Evolutionary conservation across 2,329 filamentous ascomycete species (phyloP).

Genomic region (Colletotrichum sp.): DNA sequence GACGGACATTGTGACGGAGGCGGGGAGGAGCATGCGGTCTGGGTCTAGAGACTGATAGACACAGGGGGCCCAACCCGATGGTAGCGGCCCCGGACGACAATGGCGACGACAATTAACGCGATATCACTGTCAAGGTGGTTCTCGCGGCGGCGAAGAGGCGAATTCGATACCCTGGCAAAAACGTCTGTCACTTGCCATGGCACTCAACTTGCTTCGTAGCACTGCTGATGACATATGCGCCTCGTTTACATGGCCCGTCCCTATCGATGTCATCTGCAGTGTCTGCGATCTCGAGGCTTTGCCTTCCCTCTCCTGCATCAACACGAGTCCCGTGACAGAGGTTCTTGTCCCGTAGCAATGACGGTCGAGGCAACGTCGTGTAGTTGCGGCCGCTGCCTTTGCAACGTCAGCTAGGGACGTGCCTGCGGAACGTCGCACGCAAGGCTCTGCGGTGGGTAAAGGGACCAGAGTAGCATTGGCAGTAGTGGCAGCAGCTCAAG

Average conservation of each 20-base stretch:
- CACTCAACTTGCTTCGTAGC: neutral
- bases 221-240: neutral
- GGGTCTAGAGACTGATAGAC: constrained; percentile 2
- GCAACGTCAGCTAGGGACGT: neutral
- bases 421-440: neutral
- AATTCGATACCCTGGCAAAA: neutral
- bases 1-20: neutral
- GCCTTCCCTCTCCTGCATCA: neutral
- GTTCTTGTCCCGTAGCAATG: neutral
- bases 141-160: neutral
- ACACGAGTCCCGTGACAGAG: neutral
- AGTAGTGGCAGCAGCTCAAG: neutral
- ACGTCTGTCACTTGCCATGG: neutral
- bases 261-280: neutral
- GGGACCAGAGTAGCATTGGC: neutral
- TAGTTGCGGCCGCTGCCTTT: neutral
- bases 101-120: neutral
- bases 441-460: neutral
- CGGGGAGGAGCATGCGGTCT: neutral
- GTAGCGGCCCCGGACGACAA: neutral
- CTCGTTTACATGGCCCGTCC: neutral
- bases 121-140: neutral
- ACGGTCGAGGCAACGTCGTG: neutral
- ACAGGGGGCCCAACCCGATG: neutral
- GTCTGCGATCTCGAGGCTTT: neutral